Conservation (phyloP, 2,329 filamentous ascomycete species). For the Blumeria graminis region DNA sequence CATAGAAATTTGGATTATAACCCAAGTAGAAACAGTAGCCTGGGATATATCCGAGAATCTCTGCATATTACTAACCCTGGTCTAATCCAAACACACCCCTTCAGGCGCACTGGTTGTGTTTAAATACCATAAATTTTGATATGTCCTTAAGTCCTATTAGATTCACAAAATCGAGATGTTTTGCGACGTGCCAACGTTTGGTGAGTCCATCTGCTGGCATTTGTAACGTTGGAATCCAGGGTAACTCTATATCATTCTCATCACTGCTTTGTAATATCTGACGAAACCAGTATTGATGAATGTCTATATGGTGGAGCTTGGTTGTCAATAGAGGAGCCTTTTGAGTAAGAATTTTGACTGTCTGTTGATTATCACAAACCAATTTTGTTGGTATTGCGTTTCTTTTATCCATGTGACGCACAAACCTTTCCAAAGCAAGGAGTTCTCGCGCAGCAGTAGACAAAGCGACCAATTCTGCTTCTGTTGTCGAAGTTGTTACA, state of each 20-base stretch:
- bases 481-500: not conserved
- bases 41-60: too few relatives aligned
- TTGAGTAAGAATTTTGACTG: not conserved
- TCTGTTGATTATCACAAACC: slow-evolving; percentile 1
- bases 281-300: not conserved
- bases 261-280: not conserved
- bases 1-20: too few relatives aligned
- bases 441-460: not conserved
- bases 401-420: not conserved
- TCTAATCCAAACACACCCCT: too few relatives aligned
- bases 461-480: not conserved
- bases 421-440: slow-evolving; percentile 1
- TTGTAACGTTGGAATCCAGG: not conserved
- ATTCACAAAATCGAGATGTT: not conserved
- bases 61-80: too few relatives aligned
- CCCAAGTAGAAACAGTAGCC: too few relatives aligned
- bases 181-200: not conserved
- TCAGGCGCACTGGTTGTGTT: too few relatives aligned
- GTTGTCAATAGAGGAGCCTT: not conserved
- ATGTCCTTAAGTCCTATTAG: not conserved
- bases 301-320: not conserved
- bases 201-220: not conserved
- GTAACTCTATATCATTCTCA: not conserved
- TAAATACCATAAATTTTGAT: too few relatives aligned
- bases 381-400: not conserved